Conservation (phyloP, 176 grass and related monocot genomes). For the Saccharum spontaneum region DNA sequence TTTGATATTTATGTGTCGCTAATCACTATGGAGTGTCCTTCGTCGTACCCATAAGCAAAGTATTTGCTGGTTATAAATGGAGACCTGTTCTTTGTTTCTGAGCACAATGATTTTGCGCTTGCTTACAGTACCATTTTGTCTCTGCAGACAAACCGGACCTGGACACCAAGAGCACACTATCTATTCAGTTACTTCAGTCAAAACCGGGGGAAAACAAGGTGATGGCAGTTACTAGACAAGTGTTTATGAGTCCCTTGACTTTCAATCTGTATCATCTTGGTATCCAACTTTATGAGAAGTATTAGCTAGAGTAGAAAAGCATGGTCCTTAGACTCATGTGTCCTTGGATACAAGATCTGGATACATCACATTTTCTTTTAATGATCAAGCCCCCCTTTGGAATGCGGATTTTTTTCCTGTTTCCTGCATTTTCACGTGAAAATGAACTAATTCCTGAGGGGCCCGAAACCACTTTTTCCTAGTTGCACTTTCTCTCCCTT, state of each 20-base stretch:
- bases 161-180: constrained; percentile 65
- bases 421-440: neutral
- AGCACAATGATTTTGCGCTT: constrained; percentile 2
- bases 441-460: neutral
- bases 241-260: neutral
- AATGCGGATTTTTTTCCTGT: neutral
- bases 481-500: neutral
- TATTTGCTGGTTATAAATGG: neutral
- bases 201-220: constrained; percentile 54
- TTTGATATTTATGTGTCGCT: neutral
- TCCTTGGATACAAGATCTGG: neutral
- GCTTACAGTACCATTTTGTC: constrained; percentile 11
- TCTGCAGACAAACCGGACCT: constrained; percentile 56
- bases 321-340: neutral
- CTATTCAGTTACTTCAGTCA: constrained; percentile 71
- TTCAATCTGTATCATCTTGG: neutral
- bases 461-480: neutral
- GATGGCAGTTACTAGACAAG: constrained; percentile 25
- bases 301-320: neutral
- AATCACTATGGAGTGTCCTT: neutral
- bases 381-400: neutral
- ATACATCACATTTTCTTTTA: neutral
- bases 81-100: neutral
- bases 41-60: neutral
- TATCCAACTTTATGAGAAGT: neutral